phyloP scores from a whole-genome alignment of 345 rosid species.

The Laguncularia racemosa region DNA sequence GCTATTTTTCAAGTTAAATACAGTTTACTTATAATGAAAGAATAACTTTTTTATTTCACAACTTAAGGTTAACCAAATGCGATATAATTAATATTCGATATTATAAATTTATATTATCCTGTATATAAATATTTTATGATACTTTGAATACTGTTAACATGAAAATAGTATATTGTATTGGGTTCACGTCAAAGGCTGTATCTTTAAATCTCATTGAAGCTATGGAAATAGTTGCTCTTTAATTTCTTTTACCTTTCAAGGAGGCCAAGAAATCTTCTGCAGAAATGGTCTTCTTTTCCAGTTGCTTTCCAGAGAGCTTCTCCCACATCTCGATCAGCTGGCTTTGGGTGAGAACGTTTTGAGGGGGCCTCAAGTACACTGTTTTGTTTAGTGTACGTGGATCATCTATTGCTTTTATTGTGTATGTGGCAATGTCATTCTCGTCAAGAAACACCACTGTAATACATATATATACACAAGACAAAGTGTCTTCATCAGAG shows the following conservation, averaged over 20 bases:
- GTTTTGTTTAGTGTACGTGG: slow-evolving; percentile 66
- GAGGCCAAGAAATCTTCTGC: slow-evolving; percentile 48
- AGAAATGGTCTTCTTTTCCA: slow-evolving; percentile 37
- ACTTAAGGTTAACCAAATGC: too few species aligned
- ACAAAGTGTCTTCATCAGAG: neutral
- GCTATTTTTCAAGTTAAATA: too few species aligned
- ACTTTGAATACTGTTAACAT: too few species aligned
- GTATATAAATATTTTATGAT: too few species aligned
- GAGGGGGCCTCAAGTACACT: slow-evolving; percentile 40
- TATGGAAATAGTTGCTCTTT: neutral
- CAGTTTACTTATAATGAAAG: too few species aligned
- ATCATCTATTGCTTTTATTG: slow-evolving; percentile 62
- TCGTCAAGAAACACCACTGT: slow-evolving; percentile 59
- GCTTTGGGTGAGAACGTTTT: slow-evolving; percentile 49
- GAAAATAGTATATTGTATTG: too few species aligned
- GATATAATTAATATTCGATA: too few species aligned
- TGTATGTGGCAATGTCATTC: slow-evolving; percentile 55
- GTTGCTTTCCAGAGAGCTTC: slow-evolving; percentile 35
- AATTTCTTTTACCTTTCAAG: slow-evolving; percentile 39
- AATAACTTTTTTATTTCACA: too few species aligned
- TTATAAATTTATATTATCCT: too few species aligned
- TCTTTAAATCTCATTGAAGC: neutral
- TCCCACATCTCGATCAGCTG: slow-evolving; percentile 69
- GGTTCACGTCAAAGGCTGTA: too few species aligned
- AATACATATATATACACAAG: neutral